These are phyloP conservation scores for Spathaspora sp. DNA, from an alignment of 805 yeast species.

Conservation along the genomic window DNA sequence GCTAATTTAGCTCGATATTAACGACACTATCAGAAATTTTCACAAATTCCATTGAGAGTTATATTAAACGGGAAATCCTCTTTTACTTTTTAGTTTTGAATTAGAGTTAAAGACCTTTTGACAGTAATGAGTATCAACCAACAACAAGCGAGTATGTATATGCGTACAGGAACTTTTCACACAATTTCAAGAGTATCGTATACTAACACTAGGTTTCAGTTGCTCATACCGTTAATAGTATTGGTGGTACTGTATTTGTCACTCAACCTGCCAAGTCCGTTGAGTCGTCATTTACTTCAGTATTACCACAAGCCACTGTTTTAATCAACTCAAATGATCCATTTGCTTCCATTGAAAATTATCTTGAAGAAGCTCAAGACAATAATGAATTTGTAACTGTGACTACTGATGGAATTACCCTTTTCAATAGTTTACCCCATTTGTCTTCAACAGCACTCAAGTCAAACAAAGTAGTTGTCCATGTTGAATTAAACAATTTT, in stretches of 20 bases:
- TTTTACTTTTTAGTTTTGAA: neutral
- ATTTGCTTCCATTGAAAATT: conserved; percentile 38
- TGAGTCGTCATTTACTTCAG: conserved; percentile 25
- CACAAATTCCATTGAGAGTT: neutral
- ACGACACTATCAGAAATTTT: neutral
- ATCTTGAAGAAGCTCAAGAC: conserved; percentile 8
- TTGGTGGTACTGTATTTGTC: conserved; percentile 27
- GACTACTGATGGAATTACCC: conserved; percentile 47
- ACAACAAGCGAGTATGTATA: conserved; percentile 8
- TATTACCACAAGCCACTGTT: conserved; percentile 17
- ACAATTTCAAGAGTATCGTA: neutral
- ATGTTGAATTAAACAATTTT: conserved; percentile 51
- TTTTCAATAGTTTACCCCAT: conserved; percentile 60
- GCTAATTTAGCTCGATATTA: neutral
- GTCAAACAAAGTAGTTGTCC: conserved; percentile 49
- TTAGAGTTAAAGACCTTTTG: neutral
- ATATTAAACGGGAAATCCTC: neutral
- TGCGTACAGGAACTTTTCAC: neutral
- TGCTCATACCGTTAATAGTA: conserved; percentile 8
- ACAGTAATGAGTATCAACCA: conserved; percentile 8
- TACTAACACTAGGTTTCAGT: neutral
- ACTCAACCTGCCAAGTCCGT: conserved; percentile 47
- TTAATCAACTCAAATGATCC: conserved; percentile 53
- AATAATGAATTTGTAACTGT: conserved; percentile 38
- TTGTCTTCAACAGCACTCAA: conserved; percentile 39